phyloP scores from a whole-genome alignment of 257 asterid species.

The Solanum dulcamara region DNA sequence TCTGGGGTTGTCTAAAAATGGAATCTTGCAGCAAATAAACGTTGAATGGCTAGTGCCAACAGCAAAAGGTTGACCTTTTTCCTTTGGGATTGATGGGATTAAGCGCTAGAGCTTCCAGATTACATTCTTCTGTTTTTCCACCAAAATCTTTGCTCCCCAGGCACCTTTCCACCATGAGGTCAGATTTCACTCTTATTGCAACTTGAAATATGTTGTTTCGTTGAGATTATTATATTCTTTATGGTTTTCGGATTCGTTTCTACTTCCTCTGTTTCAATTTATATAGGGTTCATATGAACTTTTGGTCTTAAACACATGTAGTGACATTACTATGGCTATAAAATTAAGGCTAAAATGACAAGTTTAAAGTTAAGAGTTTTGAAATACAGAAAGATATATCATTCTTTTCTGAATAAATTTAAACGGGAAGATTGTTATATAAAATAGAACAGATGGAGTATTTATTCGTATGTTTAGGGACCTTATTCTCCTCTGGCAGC shows the following conservation, averaged over 20 bases:
- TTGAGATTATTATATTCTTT: not conserved
- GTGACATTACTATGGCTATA: not conserved
- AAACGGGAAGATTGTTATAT: not conserved
- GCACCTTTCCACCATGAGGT: constrained; percentile 40
- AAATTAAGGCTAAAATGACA: not conserved
- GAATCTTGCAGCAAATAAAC: not conserved
- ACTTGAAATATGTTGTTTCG: not conserved
- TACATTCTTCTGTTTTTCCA: constrained; percentile 16
- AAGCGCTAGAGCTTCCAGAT: constrained; percentile 18
- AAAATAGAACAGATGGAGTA: not conserved
- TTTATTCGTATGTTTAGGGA: not conserved
- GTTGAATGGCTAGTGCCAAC: not conserved
- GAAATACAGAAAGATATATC: not conserved
- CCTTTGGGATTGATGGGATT: constrained; percentile 23
- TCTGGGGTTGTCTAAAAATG: not conserved
- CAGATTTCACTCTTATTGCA: constrained; percentile 6
- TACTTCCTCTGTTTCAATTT: not conserved
- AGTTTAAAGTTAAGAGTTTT: not conserved
- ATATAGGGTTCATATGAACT: not conserved
- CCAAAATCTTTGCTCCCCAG: constrained; percentile 29
- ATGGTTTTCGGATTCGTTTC: not conserved
- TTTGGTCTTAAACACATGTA: not conserved
- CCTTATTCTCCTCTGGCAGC: not conserved
- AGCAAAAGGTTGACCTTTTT: not conserved
- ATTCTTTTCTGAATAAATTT: not conserved